Base-by-base conservation (phyloP, 2,329 filamentous ascomycete genomes). In the Cytospora piceae region DNA sequence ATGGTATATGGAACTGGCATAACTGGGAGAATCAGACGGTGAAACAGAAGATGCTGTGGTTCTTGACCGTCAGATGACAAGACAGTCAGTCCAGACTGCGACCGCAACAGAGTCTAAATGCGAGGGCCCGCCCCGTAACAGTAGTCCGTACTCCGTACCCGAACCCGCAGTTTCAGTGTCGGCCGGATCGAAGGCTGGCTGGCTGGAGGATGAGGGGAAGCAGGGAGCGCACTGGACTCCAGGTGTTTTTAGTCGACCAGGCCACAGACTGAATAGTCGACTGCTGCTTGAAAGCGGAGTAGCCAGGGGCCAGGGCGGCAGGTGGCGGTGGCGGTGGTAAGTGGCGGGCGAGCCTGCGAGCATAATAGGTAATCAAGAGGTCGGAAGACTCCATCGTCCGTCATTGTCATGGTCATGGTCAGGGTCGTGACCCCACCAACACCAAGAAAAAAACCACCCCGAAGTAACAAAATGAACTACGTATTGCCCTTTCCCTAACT, bases 11-110 rank as follows among this genome's bases (percentile, higher is more conserved):
- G 11, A 8, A 24, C 42, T 49, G n/a, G 39, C 20, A 49, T 3
- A 8, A 49, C 20, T 49, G 17, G 17, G 20, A 46, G 42, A 46
- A 22, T 22, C 11, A 49, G 46, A 49, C 46, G 46, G 46, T 49
- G 46, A 49, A 49, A 49, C 46, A 49, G 46, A 49, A 24, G 9
- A 14, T n/a, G 20, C n/a, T 49, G 46, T 14, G 46, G 20, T 24
- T 24, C 11, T 49, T 49, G 46, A 49, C 46, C 46, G 46, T 49
- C 46, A 49, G 46, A 49, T 49, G 22, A 49, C 39, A 42, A 49
- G n/a, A 46, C 42, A n/a, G 27, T n/a, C 3, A 29, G 42, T 46
- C 42, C 42, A 22, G 17, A n/a, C 34, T 37, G 34, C 34, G 27
- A 5, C 27, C 8, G 32, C 34, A 37, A 37, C 34, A 9, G 34